Evolutionary conservation across 1,284 basidiomycete genomes (phyloP).

Genomic region (Exsudoporus floridanus): DNA sequence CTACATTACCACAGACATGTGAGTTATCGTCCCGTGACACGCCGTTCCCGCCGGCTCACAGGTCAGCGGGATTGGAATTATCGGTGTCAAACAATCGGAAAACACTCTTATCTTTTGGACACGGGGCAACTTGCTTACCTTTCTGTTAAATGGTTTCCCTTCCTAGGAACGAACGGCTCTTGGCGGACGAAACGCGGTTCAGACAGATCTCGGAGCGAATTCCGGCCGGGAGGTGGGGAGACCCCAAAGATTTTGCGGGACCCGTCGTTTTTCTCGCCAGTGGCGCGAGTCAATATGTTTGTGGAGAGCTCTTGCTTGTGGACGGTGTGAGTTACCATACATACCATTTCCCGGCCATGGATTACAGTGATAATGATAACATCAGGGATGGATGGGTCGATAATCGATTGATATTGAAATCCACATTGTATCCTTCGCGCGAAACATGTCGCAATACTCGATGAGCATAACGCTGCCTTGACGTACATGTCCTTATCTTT

Average conservation of each 20-base stretch:
- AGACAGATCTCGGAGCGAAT: slow-evolving; percentile 92
- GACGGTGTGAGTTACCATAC: slow-evolving; percentile 56
- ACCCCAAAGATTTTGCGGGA: slow-evolving; percentile 86
- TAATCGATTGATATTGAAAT: slow-evolving; percentile 25
- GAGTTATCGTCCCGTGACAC: slow-evolving; percentile 29
- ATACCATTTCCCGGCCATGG: slow-evolving; percentile 14
- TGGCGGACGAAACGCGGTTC: slow-evolving; percentile 71
- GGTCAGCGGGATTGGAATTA: slow-evolving; percentile 6
- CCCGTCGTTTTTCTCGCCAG: slow-evolving; percentile 89
- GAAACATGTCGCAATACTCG: not conserved
- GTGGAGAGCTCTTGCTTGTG: slow-evolving; percentile 81
- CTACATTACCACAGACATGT: slow-evolving; percentile 91
- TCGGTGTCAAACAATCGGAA: slow-evolving; percentile 1
- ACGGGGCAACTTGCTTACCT: slow-evolving; percentile 13
- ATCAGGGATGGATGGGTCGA: slow-evolving; percentile 68
- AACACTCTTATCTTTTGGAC: slow-evolving; percentile 8
- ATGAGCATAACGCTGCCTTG: slow-evolving; percentile 14
- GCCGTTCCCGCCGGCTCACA: slow-evolving; percentile 3
- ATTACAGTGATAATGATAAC: slow-evolving; percentile 13
- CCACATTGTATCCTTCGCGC: not conserved
- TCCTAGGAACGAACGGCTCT: slow-evolving; percentile 73
- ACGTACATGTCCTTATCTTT: slow-evolving; percentile 19
- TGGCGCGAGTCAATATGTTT: slow-evolving; percentile 84
- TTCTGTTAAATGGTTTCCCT: slow-evolving; percentile 22
- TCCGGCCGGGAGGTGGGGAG: slow-evolving; percentile 89